These are phyloP conservation scores for Pleodorina starrii DNA, from an alignment of 139 green algal species.

Conservation along the genomic window DNA sequence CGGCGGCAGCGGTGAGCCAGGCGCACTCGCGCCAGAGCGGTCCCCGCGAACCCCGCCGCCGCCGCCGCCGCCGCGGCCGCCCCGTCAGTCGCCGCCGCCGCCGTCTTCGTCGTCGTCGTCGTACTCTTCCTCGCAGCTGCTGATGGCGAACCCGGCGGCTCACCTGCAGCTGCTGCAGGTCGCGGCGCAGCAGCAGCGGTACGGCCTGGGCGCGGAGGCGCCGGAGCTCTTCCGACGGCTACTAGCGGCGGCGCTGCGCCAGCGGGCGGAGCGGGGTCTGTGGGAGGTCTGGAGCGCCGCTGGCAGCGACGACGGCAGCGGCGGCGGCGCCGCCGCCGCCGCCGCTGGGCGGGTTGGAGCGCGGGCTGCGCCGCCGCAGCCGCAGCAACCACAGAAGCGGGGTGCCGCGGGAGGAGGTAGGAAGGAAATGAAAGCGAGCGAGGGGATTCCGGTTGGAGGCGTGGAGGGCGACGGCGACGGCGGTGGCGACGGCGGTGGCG, in stretches of 20 bases:
- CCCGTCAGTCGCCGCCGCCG: too few relatives aligned
- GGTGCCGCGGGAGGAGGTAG: too few relatives aligned
- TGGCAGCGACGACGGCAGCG: not conserved
- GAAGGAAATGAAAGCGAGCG: not conserved
- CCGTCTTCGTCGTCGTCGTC: too few relatives aligned
- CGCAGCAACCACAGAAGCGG: not conserved
- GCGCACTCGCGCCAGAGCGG: not conserved
- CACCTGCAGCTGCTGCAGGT: constrained; percentile 30
- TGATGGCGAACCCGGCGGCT: not conserved
- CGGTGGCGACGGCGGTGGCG: not conserved
- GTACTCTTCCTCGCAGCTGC: too few relatives aligned
- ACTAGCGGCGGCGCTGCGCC: not conserved
- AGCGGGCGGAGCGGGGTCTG: not conserved
- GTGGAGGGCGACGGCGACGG: not conserved
- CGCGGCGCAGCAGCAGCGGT: not conserved
- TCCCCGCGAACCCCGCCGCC: not conserved
- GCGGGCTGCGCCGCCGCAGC: not conserved
- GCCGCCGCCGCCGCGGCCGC: not conserved
- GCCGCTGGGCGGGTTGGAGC: not conserved
- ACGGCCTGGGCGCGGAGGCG: not conserved
- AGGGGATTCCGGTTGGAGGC: too few relatives aligned
- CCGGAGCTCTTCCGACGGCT: constrained; percentile 7
- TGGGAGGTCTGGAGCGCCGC: not conserved
- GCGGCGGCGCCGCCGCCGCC: too few relatives aligned
- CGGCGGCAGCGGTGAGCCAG: too few relatives aligned